Evolutionary conservation across 768 basidiomycete species (phyloP), one percentile per base, ranked within the genome.

Genomic region (Suillus alpinus): DNA sequence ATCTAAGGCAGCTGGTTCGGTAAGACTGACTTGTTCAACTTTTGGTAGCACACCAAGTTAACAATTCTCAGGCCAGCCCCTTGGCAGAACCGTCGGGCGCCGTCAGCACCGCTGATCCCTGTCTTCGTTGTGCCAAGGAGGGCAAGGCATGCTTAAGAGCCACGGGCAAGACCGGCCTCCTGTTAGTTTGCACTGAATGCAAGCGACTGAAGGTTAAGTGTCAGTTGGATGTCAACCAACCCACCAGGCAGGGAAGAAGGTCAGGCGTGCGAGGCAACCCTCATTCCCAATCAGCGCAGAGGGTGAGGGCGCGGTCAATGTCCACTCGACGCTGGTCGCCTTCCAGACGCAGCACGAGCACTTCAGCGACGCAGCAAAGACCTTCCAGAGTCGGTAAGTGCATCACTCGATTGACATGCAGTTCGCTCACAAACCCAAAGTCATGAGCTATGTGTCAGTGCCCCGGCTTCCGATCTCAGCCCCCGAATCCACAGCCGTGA

Each of bases 361-460:
- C 32, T 8, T 36, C 34, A 4, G 51, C 23, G 34, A 20, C 36
- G 34, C 32, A 36, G 13, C 51, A 4, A 34, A 52, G 13, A 5
- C 14, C 34, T 2, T 34, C 10, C 34, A 52, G 50, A 51, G 50
- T 36, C 7, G 51, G 51, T 52, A 36, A 14, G 51, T 52, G 20
- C 20, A 34, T 23, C 20, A 20, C 20, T 52, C 7, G 20, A 23
- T 52, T 52, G 14, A 36, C 34, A 52, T 14, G 20, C 13, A 52
- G 13, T 52, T 23, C 2, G 14, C 34, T 52, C 23, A 52, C 1
- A 9, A 2, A 20, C 7, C 14, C 20, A 36, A 50, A 52, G 51
- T 52, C 34, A 52, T 52, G 51, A 52, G 20, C 34, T 9, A 52
- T 52, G 51, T 52, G 51, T 36, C n/a, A 32, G 49, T 50, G 31